Conservation (phyloP, 2,329 filamentous ascomycete genomes). For the Trichoderma semiorbis region DNA sequence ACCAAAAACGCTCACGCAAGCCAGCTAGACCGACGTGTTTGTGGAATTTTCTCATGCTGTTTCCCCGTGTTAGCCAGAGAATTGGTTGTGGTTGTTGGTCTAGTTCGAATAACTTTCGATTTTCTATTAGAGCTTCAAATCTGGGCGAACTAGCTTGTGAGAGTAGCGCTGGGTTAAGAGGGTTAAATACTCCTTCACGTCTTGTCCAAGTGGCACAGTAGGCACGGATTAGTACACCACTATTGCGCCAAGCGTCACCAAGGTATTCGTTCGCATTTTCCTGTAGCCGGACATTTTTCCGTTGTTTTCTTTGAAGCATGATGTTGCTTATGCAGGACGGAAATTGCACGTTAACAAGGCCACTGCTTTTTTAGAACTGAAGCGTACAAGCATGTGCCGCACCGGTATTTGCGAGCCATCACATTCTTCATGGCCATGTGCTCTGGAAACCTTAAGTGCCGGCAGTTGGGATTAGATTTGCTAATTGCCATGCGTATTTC, state of each 20-base stretch:
- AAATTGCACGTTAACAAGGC: background rate
- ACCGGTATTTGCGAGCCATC: background rate
- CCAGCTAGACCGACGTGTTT: background rate
- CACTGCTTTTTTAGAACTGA: background rate
- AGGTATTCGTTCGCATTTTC: background rate
- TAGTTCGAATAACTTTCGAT: background rate
- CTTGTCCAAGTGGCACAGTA: background rate
- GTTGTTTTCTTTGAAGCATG: background rate
- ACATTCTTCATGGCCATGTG: background rate
- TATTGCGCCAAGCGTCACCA: background rate
- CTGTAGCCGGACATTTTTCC: background rate
- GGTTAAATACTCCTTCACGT: background rate
- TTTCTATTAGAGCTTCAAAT: background rate
- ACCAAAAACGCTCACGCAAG: background rate
- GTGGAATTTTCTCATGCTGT: background rate
- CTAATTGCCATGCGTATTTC: background rate
- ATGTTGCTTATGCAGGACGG: background rate
- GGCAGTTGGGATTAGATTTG: conserved; percentile 4
- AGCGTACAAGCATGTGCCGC: background rate
- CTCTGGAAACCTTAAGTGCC: background rate
- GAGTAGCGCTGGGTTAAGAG: background rate
- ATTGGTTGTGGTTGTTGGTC: background rate
- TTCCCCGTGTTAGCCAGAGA: background rate
- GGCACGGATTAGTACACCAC: background rate
- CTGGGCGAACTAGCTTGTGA: background rate